Evolutionary conservation across 2,329 filamentous ascomycete species (phyloP).

Genomic region (Ascochyta rabiei): DNA sequence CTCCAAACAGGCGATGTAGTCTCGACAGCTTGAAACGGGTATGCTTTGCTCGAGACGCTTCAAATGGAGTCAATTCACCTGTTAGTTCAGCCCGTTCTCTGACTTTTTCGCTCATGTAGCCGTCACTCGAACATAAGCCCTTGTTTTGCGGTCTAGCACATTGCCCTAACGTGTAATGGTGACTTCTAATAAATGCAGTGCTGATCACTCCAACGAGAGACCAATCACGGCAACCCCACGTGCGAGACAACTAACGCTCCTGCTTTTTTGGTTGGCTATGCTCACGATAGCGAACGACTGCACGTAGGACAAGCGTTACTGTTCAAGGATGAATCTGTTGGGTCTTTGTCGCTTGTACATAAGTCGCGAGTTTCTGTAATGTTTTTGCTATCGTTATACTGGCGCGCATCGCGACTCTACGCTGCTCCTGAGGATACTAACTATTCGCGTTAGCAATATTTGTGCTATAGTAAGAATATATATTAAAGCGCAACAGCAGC

Average conservation of each 20-base stretch:
- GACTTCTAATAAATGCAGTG: not conserved
- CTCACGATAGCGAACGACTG: not conserved
- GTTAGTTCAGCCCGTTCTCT: not conserved
- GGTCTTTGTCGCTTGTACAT: not conserved
- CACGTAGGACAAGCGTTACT: slow-evolving; percentile 8
- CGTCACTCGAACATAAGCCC: not conserved
- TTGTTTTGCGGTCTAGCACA: not conserved
- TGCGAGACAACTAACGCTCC: slow-evolving; percentile 1
- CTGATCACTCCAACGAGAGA: not conserved
- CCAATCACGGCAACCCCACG: slow-evolving; percentile 11
- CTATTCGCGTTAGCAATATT: not conserved
- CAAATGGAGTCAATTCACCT: not conserved
- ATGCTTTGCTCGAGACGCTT: not conserved
- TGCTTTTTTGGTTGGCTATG: slow-evolving; percentile 4
- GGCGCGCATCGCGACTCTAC: not conserved
- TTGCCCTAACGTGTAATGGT: not conserved
- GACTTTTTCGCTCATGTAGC: not conserved
- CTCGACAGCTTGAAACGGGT: not conserved
- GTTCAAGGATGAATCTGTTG: not conserved
- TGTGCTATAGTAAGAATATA: not conserved
- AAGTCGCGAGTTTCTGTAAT: slow-evolving; percentile 1
- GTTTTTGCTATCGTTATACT: not conserved
- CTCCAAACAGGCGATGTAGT: not conserved
- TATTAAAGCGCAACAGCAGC: not conserved
- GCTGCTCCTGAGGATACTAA: not conserved